Conservation (phyloP, 495 filamentous ascomycete genomes). For the Lophiotrema nucula region DNA sequence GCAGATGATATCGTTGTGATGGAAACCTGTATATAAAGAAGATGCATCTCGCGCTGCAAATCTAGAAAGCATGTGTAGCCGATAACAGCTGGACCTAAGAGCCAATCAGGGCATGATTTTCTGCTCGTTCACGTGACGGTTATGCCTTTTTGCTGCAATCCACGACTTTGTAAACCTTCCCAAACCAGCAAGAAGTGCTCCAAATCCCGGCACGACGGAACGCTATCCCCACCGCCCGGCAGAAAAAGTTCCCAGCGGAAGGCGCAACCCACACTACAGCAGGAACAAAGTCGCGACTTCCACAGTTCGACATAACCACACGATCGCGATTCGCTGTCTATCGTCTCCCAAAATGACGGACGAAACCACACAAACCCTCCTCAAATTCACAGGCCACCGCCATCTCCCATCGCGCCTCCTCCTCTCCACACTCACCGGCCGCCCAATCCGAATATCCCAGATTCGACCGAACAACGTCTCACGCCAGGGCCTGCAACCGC, state of each 20-base stretch:
- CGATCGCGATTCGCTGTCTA: background rate
- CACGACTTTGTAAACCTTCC: no score
- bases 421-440: slow-evolving; percentile 86
- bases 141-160: no score
- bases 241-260: slow-evolving; percentile 16
- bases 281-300: slow-evolving; percentile 11
- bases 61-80: no score
- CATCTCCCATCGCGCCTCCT: slow-evolving; percentile 81
- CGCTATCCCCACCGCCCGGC: slow-evolving; percentile 11
- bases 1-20: no score
- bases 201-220: background rate
- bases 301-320: background rate
- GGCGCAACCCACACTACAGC: slow-evolving; percentile 1
- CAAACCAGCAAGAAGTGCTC: no score
- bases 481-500: slow-evolving; percentile 80
- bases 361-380: slow-evolving; percentile 42
- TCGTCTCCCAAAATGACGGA: slow-evolving; percentile 21
- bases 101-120: no score
- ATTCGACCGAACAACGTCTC: slow-evolving; percentile 84
- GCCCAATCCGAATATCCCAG: slow-evolving; percentile 83
- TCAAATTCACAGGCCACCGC: slow-evolving; percentile 77
- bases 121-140: no score
- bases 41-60: no score
- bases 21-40: no score
- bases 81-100: no score